Evolutionary conservation across 23 red algal species (phyloP), one percentile per base, ranked within the genome.

Genomic region (Rhodosorus marinus): DNA sequence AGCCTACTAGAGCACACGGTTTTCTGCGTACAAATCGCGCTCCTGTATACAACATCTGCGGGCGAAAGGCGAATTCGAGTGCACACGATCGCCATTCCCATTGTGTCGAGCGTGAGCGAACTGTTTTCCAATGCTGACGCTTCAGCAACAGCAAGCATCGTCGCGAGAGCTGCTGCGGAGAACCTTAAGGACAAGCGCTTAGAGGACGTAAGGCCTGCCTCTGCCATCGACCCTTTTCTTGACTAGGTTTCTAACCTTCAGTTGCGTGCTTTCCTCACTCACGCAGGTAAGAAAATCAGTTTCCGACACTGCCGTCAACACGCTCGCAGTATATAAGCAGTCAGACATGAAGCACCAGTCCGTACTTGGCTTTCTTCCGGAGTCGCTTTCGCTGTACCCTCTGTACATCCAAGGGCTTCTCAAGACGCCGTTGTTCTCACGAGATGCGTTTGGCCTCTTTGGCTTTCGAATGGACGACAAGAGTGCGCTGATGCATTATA

Each of bases 1-100:
- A 59, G 69, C 20, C 55, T 43, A 26, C 35, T 98, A 11, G 43
- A 34, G 28, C 63, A 65, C 26, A 40, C 62, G 24, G 51, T 59
- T 6, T 84, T 98, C 41, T 72, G 58, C 32, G 66, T 81, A 6
- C 90, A 98, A 52, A 77, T 66, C 59, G 90, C 90, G 35, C 59
- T 98, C 5, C 62, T 98, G 61, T 98, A 98, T 54, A 98, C 90
- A 4, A 81, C 90, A 2, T 76, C 71, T 3, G 52, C 66, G 29
- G 90, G 90, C 17, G 90, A 98, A 54, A 62, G 90, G 24, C 66
- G 90, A 24, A 86, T 98, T 58, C 80, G 90, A 23, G 81, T 98
- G 42, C 77, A 98, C 41, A 98, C 90, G 9, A 29, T 80, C 6
- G 71, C 78, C 11, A 33, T 67, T 20, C 90, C 90, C 4, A 66